These are phyloP conservation scores for Phaffomyces thermotolerans DNA, from an alignment of 805 yeast genomes.

Conservation along the genomic window DNA sequence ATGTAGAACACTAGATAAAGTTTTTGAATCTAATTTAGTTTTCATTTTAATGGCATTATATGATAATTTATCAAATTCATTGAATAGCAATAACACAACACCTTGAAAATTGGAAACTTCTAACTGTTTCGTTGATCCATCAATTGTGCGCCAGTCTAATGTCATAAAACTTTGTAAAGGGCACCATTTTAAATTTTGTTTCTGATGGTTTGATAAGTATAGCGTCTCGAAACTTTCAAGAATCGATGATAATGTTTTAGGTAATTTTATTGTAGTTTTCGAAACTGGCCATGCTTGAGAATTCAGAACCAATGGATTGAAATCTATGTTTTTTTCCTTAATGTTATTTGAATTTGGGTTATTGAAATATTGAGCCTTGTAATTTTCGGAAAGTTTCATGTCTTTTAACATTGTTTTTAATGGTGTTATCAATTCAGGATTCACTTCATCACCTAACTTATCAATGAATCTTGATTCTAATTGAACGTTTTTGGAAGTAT, in stretches of 20 bases:
- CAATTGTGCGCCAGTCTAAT: slow-evolving; percentile 10
- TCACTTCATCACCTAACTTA: slow-evolving; percentile 11
- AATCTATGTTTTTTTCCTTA: slow-evolving; percentile 3
- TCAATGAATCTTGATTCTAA: slow-evolving; percentile 11
- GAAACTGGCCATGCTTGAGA: slow-evolving; percentile 16
- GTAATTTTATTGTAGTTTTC: slow-evolving; percentile 6
- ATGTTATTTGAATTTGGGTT: not conserved
- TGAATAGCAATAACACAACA: slow-evolving; percentile 14
- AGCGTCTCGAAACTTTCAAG: slow-evolving; percentile 9
- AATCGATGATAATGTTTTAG: slow-evolving; percentile 4
- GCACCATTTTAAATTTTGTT: slow-evolving; percentile 14
- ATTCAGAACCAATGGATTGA: slow-evolving; percentile 17
- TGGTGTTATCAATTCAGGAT: slow-evolving; percentile 9
- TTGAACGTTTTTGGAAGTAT: slow-evolving; percentile 4
- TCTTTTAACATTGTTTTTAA: slow-evolving; percentile 18
- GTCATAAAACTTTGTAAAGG: slow-evolving; percentile 19
- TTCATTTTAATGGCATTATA: slow-evolving; percentile 10
- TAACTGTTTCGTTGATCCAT: slow-evolving; percentile 11
- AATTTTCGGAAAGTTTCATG: slow-evolving; percentile 3
- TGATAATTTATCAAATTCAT: slow-evolving; percentile 10
- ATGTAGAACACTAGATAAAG: slow-evolving; percentile 14
- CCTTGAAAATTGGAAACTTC: slow-evolving; percentile 18
- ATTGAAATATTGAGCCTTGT: not conserved
- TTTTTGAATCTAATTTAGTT: slow-evolving; percentile 12
- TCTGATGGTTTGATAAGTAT: slow-evolving; percentile 8